These are phyloP conservation scores for Lolium rigidum DNA, from an alignment of 176 grass and related monocot species.

Conservation along the genomic window DNA sequence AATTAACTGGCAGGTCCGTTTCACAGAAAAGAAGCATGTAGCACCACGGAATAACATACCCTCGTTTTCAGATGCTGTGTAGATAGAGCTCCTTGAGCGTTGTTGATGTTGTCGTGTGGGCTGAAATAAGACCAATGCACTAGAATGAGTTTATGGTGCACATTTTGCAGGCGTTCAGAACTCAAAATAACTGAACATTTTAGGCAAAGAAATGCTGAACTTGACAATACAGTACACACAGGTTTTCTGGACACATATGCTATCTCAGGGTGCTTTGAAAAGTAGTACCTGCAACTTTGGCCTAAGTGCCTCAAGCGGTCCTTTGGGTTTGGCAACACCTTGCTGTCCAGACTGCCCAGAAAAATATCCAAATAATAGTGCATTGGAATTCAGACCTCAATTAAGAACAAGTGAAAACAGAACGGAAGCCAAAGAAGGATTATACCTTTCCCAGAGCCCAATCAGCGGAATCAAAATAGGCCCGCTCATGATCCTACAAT, in stretches of 20 bases:
- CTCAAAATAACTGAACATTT: conserved; percentile 3
- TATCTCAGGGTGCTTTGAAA: not conserved
- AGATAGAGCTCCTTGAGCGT: conserved; percentile 71
- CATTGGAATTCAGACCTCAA: not conserved
- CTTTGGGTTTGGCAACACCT: conserved; percentile 87
- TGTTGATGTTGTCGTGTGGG: conserved; percentile 81
- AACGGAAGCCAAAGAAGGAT: conserved; percentile 1
- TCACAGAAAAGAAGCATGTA: not conserved
- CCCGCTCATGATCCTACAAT: conserved; percentile 85
- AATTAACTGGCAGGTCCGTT: not conserved
- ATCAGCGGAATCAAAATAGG: conserved; percentile 95
- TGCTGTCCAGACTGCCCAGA: conserved; percentile 61
- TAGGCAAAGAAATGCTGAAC: not conserved
- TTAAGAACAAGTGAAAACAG: not conserved
- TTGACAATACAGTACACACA: not conserved
- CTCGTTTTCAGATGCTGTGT: conserved; percentile 71
- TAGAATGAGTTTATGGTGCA: not conserved
- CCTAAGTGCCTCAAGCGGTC: conserved; percentile 88
- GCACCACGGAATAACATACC: conserved; percentile 41
- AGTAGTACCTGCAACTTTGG: conserved; percentile 81
- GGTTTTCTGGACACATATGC: not conserved
- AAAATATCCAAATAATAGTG: conserved; percentile 9
- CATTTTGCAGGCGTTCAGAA: not conserved
- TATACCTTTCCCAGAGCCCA: conserved; percentile 93
- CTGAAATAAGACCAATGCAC: conserved; percentile 51